Evolutionary conservation across 139 green algal species (phyloP).

Genomic region (Trebouxia sp.): DNA sequence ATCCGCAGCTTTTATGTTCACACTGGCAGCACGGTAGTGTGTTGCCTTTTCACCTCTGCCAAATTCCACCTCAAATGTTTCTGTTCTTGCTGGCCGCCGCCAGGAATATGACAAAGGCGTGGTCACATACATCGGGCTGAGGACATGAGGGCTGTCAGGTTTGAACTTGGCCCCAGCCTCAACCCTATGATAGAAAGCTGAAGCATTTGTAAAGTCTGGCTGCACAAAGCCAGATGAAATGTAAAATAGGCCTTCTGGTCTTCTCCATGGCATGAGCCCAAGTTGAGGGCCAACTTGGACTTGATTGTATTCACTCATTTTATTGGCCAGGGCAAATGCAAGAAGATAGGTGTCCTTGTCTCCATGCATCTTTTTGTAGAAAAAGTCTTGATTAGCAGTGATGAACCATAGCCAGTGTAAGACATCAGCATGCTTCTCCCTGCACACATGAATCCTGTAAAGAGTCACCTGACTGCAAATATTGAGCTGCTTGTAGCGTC

Average conservation of each 20-base stretch:
- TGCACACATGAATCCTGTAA: too few species aligned
- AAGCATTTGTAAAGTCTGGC: neutral
- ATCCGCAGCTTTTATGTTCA: neutral
- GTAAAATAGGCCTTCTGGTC: neutral
- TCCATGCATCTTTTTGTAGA: slow-evolving; percentile 34
- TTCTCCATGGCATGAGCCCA: neutral
- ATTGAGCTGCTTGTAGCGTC: too few species aligned
- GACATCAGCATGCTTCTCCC: slow-evolving; percentile 33
- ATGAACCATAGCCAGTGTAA: slow-evolving; percentile 48
- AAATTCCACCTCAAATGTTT: neutral
- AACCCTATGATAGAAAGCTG: slow-evolving; percentile 1
- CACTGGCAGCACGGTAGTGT: neutral
- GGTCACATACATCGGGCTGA: neutral
- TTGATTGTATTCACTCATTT: neutral
- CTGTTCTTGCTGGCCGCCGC: neutral
- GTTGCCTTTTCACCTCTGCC: neutral
- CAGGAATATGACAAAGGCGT: neutral
- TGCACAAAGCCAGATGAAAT: slow-evolving; percentile 16
- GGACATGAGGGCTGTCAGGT: neutral
- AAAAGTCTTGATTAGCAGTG: slow-evolving; percentile 35
- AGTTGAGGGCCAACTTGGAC: neutral
- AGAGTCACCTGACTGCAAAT: too few species aligned
- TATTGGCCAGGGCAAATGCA: slow-evolving; percentile 39
- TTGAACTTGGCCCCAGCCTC: slow-evolving; percentile 6
- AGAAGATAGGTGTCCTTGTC: slow-evolving; percentile 48